Conservation (phyloP, 2,329 filamentous ascomycete species). For the Diaporthe humulicola region DNA sequence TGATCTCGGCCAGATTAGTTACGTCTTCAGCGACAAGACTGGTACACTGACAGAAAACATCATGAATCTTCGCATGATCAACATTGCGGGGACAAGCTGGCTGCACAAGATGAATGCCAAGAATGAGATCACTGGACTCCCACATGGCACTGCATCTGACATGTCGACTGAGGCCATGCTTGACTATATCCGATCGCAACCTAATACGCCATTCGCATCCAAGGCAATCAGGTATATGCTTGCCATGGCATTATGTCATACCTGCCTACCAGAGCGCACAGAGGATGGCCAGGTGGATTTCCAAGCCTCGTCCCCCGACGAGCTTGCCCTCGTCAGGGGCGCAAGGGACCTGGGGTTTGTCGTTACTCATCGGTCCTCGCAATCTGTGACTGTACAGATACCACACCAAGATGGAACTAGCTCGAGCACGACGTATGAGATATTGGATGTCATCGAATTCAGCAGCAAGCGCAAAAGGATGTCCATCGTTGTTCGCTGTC, state of each 20-base stretch:
- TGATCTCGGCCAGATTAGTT: conserved; percentile 89
- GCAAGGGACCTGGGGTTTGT: conserved; percentile 88
- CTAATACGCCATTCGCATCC: conserved; percentile 81
- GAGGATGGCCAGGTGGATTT: conserved; percentile 73
- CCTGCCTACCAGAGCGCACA: conserved; percentile 83
- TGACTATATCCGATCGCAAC: conserved; percentile 80
- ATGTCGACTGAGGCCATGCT: conserved; percentile 80
- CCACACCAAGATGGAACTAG: conserved; percentile 47
- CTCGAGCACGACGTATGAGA: conserved; percentile 73
- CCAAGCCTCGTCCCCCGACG: conserved; percentile 91
- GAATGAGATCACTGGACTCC: conserved; percentile 51
- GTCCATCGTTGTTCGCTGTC: conserved; percentile 88
- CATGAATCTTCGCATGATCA: conserved; percentile 95
- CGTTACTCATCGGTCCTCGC: conserved; percentile 79
- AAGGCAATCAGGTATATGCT: conserved; percentile 87
- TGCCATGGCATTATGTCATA: conserved; percentile 88
- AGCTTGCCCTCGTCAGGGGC: conserved; percentile 86
- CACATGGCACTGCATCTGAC: conserved; percentile 64
- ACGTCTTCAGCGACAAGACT: conserved; percentile 95
- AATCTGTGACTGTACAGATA: conserved; percentile 71
- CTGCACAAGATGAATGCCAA: conserved; percentile 82
- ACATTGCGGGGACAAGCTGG: conserved; percentile 90
- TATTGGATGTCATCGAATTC: conserved; percentile 91
- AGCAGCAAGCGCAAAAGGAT: conserved; percentile 91
- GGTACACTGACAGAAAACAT: conserved; percentile 93